Evolutionary conservation across 495 filamentous ascomycete species (phyloP).

Genomic region (Tuber indicum): DNA sequence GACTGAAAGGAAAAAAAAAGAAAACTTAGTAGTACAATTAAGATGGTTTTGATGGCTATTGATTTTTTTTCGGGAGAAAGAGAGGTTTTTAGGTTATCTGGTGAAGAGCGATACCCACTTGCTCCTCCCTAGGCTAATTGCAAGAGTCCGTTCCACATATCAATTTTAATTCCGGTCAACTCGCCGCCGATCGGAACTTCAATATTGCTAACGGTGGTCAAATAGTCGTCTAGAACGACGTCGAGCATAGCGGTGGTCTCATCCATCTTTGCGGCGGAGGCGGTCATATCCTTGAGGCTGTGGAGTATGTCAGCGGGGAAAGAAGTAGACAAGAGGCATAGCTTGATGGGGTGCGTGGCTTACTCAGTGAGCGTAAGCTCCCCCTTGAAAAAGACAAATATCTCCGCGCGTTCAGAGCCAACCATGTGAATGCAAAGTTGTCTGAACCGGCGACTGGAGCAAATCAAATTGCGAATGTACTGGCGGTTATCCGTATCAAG

Average conservation of each 20-base stretch:
- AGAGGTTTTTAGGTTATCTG: neutral
- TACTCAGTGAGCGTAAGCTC: constrained; percentile 37
- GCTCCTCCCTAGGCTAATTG: constrained; percentile 8
- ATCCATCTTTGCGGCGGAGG: constrained; percentile 34
- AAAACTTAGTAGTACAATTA: constrained; percentile 22
- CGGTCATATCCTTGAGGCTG: constrained; percentile 35
- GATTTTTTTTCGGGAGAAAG: neutral
- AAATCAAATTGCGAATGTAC: constrained; percentile 34
- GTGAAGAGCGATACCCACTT: neutral
- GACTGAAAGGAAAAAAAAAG: constrained; percentile 14
- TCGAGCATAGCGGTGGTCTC: constrained; percentile 35
- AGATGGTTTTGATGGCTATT: constrained; percentile 1
- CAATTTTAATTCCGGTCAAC: constrained; percentile 32
- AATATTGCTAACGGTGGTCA: constrained; percentile 23
- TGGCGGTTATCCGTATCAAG: constrained; percentile 35
- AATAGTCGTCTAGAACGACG: constrained; percentile 26
- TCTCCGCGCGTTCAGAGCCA: constrained; percentile 22
- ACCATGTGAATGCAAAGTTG: constrained; percentile 35
- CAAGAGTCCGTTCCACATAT: constrained; percentile 37
- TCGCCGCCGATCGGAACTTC: constrained; percentile 31
- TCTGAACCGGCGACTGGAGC: constrained; percentile 33
- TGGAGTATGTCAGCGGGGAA: constrained; percentile 6
- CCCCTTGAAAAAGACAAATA: constrained; percentile 37
- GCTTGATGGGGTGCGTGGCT: neutral
- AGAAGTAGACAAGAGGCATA: neutral